Evolutionary conservation across 108 stramenopile genomes (phyloP).

Genomic region (Nitzschia putrida): DNA sequence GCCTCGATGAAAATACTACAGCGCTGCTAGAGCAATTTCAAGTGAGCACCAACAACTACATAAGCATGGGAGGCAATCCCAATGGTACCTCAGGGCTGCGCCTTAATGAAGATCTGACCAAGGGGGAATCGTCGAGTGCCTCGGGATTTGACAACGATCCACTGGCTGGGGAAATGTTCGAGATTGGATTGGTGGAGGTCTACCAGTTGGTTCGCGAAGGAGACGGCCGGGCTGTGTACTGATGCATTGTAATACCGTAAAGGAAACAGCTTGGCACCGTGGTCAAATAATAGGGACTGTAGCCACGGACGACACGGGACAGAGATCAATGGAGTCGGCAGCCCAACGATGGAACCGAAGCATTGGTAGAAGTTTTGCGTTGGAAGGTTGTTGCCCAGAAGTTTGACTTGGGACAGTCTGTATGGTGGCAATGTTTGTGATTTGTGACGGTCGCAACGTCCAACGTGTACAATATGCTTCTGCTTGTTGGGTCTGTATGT

Average conservation of each 20-base stretch:
- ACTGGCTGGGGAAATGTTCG: conserved; percentile 52
- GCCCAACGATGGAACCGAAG: no score
- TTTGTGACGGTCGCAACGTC: no score
- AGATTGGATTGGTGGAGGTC: conserved; percentile 77
- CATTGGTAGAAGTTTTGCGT: no score
- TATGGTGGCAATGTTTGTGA: no score
- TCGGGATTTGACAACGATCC: conserved; percentile 80
- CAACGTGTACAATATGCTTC: no score
- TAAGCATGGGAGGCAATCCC: conserved; percentile 78
- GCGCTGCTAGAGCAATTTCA: conserved; percentile 77
- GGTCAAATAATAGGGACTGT: no score
- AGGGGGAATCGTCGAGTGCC: conserved; percentile 62
- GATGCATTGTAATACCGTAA: not conserved
- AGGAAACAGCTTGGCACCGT: no score
- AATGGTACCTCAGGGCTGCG: conserved; percentile 70
- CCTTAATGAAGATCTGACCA: conserved; percentile 78
- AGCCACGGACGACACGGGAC: no score
- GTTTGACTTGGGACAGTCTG: no score
- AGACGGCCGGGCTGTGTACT: conserved; percentile 35
- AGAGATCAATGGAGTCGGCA: no score
- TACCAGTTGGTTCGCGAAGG: conserved; percentile 55
- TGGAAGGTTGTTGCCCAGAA: no score
- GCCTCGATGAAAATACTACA: conserved; percentile 23
- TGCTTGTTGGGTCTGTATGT: no score
- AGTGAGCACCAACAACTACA: conserved; percentile 58